Conservation (phyloP, 495 filamentous ascomycete species). For the Ascodesmis nigricans region DNA sequence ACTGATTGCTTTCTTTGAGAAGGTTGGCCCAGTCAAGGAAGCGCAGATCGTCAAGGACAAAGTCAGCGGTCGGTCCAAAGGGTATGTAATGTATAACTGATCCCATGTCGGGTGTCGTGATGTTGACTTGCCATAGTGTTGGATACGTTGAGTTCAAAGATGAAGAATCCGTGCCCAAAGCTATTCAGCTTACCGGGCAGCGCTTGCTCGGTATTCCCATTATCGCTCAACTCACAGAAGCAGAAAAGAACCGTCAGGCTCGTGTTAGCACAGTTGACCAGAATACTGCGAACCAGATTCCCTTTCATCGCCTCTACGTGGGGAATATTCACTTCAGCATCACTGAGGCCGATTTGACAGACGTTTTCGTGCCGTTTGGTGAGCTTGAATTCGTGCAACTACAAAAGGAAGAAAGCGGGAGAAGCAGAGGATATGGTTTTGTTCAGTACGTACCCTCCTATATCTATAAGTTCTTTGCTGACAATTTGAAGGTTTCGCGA, state of each 20-base stretch:
- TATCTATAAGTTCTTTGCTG: constrained; percentile 1
- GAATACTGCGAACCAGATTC: constrained; percentile 48
- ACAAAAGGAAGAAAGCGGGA: constrained; percentile 78
- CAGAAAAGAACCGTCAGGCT: constrained; percentile 96
- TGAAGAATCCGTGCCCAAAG: constrained; percentile 79
- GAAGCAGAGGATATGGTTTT: constrained; percentile 92
- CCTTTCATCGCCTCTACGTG: constrained; percentile 96
- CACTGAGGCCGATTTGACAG: constrained; percentile 85
- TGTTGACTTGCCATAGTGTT: too few species aligned
- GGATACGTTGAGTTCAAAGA: constrained; percentile 98
- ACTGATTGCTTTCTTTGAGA: constrained; percentile 86
- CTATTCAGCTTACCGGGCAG: constrained; percentile 96
- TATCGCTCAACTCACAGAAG: constrained; percentile 94
- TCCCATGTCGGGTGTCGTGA: neutral
- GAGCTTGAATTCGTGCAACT: constrained; percentile 94
- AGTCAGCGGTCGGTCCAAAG: constrained; percentile 90
- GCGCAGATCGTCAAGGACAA: constrained; percentile 99
- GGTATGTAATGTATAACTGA: too few species aligned
- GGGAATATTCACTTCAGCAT: constrained; percentile 99
- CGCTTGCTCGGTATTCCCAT: constrained; percentile 96
- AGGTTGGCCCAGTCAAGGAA: constrained; percentile 87
- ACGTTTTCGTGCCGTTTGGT: constrained; percentile 94
- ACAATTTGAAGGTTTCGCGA: constrained; percentile 58
- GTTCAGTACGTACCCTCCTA: constrained; percentile 57
- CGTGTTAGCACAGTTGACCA: constrained; percentile 54